phyloP scores from a whole-genome alignment of 2,329 filamentous ascomycete genomes.

The Tolypocladium paradoxum region DNA sequence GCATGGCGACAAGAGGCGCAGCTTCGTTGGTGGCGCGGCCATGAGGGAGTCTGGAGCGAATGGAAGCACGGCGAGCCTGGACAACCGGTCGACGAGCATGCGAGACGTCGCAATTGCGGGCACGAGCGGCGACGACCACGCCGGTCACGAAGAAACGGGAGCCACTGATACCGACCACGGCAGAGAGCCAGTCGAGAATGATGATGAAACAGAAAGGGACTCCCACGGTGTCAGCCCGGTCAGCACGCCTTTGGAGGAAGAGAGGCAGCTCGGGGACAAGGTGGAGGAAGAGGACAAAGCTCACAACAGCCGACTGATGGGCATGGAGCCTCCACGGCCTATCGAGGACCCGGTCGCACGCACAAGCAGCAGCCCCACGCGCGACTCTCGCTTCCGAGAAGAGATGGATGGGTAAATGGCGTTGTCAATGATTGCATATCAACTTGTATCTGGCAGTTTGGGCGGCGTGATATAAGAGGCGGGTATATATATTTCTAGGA shows the following conservation, averaged over 20 bases:
- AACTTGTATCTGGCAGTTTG: not conserved
- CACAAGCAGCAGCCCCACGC: constrained; percentile 39
- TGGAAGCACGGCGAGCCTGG: constrained; percentile 32
- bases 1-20: constrained; percentile 22
- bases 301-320: constrained; percentile 3
- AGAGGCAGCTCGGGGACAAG: constrained; percentile 20
- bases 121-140: constrained; percentile 11
- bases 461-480: not conserved
- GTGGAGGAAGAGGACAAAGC: constrained; percentile 6
- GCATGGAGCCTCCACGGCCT: constrained; percentile 26
- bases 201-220: constrained; percentile 12
- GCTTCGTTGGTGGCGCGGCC: constrained; percentile 41
- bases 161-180: not conserved
- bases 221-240: constrained; percentile 26
- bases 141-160: not conserved
- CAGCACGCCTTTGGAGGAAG: constrained; percentile 31
- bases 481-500: not conserved
- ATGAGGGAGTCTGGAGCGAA: constrained; percentile 31
- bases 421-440: not conserved
- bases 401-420: constrained; percentile 29
- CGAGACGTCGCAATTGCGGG: constrained; percentile 37
- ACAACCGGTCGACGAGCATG: constrained; percentile 30
- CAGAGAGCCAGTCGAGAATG: constrained; percentile 10
- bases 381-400: constrained; percentile 50
- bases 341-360: constrained; percentile 21